Base-by-base conservation (phyloP, 768 basidiomycete species). In the Hirschioporus abietinus region DNA sequence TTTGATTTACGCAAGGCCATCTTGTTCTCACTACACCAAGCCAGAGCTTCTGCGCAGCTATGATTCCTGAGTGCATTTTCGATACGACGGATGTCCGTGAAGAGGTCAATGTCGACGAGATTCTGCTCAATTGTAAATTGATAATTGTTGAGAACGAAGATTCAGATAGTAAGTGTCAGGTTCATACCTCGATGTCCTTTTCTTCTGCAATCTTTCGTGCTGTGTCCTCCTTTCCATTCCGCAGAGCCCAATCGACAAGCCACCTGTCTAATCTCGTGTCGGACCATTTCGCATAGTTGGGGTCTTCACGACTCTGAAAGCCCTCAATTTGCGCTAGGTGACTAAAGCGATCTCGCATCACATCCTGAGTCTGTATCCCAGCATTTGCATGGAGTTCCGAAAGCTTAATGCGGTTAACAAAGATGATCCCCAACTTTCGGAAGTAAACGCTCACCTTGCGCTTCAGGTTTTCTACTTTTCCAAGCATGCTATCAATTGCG, bases 11-110 rank as follows among this genome's bases (percentile, higher is more conserved):
- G 88, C 68, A 99, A 83, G 15, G 93, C 92, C 34, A 88, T 86
- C 75, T 96, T 91, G 78, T 99, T 98, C 82, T 99, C 97, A 68
- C 88, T 95, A 72, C 95, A 98, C 96, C 96, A 99, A 23, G 87
- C 83, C 60, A 99, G 81, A 17, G 96, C 96, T 77, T 97, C 95
- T 7, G 89, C 83, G 70, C 95, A 96, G 68, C 89, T 91, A 68
- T 91, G 88, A 30, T 79, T 79, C 7, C 81, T 75, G 57, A 99
- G 83, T 0, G 93, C 95, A 9, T 83, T 80, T 76, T 97, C 95
- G 70, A 99, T 96, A 66, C 90, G 85, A 36, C 83, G 84, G 63
- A 98, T 92, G 68, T 97, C 95, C 69, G 86, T 88, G 76, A 97
- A 98, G 23, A 98, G 82, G 65, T 96, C 92, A 59, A 96, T 88